Conservation (phyloP, 352 stramenopile genomes). For the Elongisporangium anandrum region DNA sequence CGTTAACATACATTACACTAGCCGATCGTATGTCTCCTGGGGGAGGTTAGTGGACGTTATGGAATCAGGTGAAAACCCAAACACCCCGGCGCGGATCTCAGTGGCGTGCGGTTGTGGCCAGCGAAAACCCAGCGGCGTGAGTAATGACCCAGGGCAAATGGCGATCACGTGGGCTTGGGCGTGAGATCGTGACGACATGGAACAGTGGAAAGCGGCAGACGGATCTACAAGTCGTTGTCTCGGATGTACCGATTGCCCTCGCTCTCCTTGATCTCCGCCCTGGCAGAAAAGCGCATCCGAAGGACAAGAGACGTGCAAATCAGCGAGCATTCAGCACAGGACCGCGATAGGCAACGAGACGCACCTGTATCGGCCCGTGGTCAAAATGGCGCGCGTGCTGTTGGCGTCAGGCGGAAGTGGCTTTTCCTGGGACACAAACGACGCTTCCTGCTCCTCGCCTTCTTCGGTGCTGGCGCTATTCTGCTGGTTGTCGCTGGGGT, state of each 20-base stretch:
- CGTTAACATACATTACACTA: not conserved
- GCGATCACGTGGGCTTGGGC: not conserved
- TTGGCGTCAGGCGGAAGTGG: conserved; percentile 44
- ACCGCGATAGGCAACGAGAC: conserved; percentile 1
- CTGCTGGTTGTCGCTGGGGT: conserved; percentile 30
- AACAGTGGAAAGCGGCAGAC: not conserved
- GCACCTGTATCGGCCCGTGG: conserved; percentile 79
- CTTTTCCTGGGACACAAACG: conserved; percentile 1
- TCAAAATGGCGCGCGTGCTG: conserved; percentile 67
- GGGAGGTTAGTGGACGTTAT: not conserved
- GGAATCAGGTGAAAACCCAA: not conserved
- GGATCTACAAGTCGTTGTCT: conserved; percentile 69
- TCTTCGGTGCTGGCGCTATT: conserved; percentile 9
- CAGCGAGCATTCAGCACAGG: not conserved
- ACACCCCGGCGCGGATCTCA: not conserved
- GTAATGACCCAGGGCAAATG: not conserved
- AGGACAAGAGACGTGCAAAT: not conserved
- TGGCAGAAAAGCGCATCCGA: conserved; percentile 10
- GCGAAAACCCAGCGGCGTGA: not conserved
- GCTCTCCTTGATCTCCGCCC: conserved; percentile 86
- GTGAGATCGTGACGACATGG: not conserved
- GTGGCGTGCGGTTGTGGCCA: not conserved
- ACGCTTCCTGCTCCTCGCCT: not conserved
- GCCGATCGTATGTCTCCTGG: not conserved
- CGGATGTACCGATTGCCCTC: conserved; percentile 88